Conservation (phyloP, 306 rosid species). For the Vicia faba region DNA sequence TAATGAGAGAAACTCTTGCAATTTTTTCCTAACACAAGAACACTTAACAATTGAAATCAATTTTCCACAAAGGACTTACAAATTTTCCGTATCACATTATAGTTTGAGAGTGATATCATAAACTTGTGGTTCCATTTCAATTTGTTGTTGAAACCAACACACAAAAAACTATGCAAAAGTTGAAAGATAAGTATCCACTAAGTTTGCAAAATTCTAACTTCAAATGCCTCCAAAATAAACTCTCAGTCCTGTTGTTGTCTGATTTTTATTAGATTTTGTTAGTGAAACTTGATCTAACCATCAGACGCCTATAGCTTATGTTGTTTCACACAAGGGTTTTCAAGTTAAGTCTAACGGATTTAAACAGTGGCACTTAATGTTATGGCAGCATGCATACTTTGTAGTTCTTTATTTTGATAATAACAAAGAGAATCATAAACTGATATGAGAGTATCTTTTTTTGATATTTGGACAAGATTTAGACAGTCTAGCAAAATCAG, state of each 20-base stretch:
- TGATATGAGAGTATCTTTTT: too few species aligned
- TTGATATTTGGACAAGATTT: too few species aligned
- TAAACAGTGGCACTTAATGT: background rate
- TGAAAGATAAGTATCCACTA: slow-evolving; percentile 10
- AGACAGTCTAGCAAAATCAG: too few species aligned
- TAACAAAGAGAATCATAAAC: too few species aligned
- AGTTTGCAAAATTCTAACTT: background rate
- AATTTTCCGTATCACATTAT: slow-evolving; percentile 20
- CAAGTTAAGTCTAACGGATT: background rate
- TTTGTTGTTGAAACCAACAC: too few species aligned
- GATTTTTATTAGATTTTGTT: slow-evolving; percentile 4
- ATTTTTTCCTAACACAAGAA: too few species aligned
- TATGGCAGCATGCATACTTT: background rate
- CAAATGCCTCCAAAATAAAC: background rate
- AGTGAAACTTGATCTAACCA: slow-evolving; percentile 25
- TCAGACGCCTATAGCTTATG: slow-evolving; percentile 21
- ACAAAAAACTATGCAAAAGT: too few species aligned
- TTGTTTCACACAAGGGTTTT: slow-evolving; percentile 20
- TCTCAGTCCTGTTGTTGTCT: background rate
- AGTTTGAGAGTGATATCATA: slow-evolving; percentile 14
- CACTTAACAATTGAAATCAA: too few species aligned
- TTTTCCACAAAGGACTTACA: too few species aligned
- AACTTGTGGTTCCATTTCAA: background rate
- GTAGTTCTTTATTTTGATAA: background rate
- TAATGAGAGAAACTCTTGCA: too few species aligned